Evolutionary conservation across 129 eudicot genomes (phyloP), one percentile per base, ranked within the genome.

Genomic region (Daucus carota): DNA sequence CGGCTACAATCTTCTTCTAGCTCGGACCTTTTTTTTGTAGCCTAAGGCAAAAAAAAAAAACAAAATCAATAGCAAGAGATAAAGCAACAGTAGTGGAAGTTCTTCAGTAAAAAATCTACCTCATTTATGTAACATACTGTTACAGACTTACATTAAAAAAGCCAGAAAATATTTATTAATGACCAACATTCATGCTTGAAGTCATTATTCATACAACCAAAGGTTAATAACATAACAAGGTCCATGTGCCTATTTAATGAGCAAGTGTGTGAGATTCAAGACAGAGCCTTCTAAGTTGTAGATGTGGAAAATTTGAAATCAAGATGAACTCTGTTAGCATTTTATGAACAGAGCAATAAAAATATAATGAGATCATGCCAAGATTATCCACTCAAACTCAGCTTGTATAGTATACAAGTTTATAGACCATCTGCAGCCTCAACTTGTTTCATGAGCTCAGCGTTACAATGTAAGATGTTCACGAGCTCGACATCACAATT

Each of bases 1-100:
- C 89, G 84, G 1, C 75, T 74, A 72, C 79, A 78, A 75, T 94
- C 93, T 75, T 79, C 88, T 47, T 87, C 93, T 50, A 94, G 80
- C 86, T 87, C 92, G 62, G 86, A 73, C 85, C 69, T 87, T 83
- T 86, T 85, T 59, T 86, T 87, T 62, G 85, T 83, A 75, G 97
- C 98, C 98, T 94, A 81, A 41, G 29, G 14, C 20, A 11, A 12
- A 42, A 74, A 73, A 78, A 15, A 65, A 73, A 50, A 20, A 62
- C 46, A 15, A n/a, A n/a, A n/a, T n/a, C 31, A 2, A 75, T 45
- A 17, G 33, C 46, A 74, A 67, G 73, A 26, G 9, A 71, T 62
- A 20, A 34, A 6, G 79, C 62, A 66, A 66, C 41, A 72, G 52
- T 73, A 54, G 46, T 29, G 4, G 16, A 8, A 70, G 16, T 20